phyloP scores from a whole-genome alignment of 1,284 basidiomycete species.

The Sanguinoderma infundibulare region DNA sequence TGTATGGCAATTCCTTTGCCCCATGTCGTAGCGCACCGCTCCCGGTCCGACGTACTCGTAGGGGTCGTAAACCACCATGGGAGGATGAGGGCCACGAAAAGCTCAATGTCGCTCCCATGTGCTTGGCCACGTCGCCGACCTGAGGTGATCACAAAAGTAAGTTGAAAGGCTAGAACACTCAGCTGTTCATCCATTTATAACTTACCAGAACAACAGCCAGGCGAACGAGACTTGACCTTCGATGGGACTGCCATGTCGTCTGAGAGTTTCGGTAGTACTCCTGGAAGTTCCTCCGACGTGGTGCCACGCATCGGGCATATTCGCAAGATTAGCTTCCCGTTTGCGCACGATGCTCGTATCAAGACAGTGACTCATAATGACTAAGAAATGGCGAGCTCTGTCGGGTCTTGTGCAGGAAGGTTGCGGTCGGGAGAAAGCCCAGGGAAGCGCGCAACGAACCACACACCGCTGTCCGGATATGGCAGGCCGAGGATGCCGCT shows the following conservation, averaged over 20 bases:
- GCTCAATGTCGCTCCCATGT: not conserved
- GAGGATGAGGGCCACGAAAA: not conserved
- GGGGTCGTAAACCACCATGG: not conserved
- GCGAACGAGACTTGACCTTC: not conserved
- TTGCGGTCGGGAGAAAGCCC: not conserved
- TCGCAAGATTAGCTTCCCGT: not conserved
- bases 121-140: not conserved
- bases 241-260: not conserved
- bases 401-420: not conserved
- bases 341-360: not conserved
- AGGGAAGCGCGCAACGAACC: not conserved
- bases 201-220: not conserved
- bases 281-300: not conserved
- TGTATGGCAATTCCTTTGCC: not conserved
- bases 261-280: not conserved
- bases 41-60: not conserved
- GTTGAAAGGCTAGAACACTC: not conserved
- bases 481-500: conserved; percentile 5
- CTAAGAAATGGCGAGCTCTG: not conserved
- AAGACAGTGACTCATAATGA: not conserved
- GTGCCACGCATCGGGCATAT: not conserved
- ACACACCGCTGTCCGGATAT: not conserved
- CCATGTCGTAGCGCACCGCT: not conserved
- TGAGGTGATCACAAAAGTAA: not conserved
- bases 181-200: too few species aligned